phyloP scores from a whole-genome alignment of 441 rosid genomes.

The Viola pubescens region DNA sequence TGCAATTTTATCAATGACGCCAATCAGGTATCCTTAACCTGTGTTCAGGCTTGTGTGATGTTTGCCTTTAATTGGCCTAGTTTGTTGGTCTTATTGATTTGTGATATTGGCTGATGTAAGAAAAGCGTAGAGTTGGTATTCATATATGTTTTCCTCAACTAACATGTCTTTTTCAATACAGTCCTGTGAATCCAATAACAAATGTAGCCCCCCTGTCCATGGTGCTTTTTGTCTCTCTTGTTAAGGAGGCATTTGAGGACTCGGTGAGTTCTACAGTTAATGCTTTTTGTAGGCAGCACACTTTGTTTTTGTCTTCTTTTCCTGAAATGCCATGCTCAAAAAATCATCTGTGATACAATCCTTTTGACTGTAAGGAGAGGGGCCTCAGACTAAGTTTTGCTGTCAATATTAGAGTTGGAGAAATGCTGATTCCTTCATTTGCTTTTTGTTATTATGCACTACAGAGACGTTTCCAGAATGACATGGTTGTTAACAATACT shows the following conservation, averaged over 20 bases:
- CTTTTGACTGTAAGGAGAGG: constrained; percentile 3
- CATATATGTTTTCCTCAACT: constrained; percentile 9
- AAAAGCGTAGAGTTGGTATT: background rate
- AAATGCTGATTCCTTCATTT: constrained; percentile 6
- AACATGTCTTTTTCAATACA: constrained; percentile 37
- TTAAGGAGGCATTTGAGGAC: constrained; percentile 98
- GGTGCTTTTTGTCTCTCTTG: constrained; percentile 97
- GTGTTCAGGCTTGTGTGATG: constrained; percentile 2
- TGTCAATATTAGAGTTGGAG: background rate
- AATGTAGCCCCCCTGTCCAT: constrained; percentile 81
- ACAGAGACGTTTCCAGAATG: constrained; percentile 98
- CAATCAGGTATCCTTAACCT: constrained; percentile 60
- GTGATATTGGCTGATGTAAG: background rate
- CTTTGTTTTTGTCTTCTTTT: constrained; percentile 7
- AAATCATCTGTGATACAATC: background rate
- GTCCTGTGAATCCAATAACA: constrained; percentile 96
- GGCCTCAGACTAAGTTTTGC: constrained; percentile 11
- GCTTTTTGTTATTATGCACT: constrained; percentile 20
- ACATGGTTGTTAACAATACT: constrained; percentile 82
- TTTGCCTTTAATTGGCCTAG: background rate
- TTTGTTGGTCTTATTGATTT: background rate
- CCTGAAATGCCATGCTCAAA: constrained; percentile 6
- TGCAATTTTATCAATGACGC: constrained; percentile 85
- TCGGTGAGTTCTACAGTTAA: constrained; percentile 57
- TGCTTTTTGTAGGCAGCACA: constrained; percentile 10